Evolutionary conservation across 306 rosid genomes (phyloP), one percentile per base, ranked within the genome.

Genomic region (Cyclanthera cordifolia): DNA sequence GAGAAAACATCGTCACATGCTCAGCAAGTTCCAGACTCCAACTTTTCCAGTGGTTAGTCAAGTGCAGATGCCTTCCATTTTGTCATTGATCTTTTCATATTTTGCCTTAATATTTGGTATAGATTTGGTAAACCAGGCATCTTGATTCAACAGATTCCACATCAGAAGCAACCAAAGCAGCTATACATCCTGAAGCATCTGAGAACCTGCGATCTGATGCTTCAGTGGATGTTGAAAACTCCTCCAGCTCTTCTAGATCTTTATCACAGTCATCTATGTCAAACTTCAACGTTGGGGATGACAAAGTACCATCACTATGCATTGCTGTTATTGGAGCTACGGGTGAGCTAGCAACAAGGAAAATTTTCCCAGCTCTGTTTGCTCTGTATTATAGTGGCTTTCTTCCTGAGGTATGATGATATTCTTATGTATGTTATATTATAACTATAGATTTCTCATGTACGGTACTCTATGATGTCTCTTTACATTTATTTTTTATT

Each of bases 301-400:
- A 74, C 43, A 49, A 51, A 57, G 76, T 70, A 43, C 85, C 95
- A 32, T 85, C 95, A 21, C 96, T 91, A 53, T 84, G 88, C 79
- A 85, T 91, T 77, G 95, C 87, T 53, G 95, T 91, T 73, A 79
- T 91, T 41, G 96, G 96, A 84, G 96, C 96, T 65, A 89, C 97
- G 28, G 97, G 97, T 73, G 96, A 87, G 77, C 85, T 91, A 55
- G 97, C 97, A 3, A 87, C 80, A 85, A 67, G 86, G 64, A 91
- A 91, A 83, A 78, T 91, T 76, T 91, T 91, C 73, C 96, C 96
- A 5, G 97, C 97, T 48, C 68, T 91, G 68, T 91, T 91, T 83
- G 96, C 97, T 63, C 80, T 91, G 73, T 91, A 85, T 80, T 85
- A 85, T 72, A 89, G 87, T 70, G 96, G 97, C 69, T 91, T 84